These are phyloP conservation scores for Sordariomycetes sp. DNA, from an alignment of 2,329 filamentous ascomycete species.

Conservation along the genomic window DNA sequence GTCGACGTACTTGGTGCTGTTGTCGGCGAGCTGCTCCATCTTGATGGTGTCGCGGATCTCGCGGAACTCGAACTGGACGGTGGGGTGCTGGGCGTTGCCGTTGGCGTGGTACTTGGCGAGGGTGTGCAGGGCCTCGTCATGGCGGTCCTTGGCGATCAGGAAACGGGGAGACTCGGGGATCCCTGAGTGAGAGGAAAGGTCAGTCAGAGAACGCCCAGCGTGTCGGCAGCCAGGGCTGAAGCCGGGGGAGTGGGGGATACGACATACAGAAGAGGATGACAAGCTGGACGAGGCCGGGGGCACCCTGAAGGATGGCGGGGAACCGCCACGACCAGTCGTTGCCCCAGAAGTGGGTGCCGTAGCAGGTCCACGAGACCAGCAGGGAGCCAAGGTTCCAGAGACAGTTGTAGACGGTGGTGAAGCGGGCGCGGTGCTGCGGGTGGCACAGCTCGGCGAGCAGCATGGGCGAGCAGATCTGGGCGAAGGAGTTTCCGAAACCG, in stretches of 20 bases:
- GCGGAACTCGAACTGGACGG: conserved; percentile 54
- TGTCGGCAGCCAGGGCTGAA: not conserved
- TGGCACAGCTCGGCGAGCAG: conserved; percentile 57
- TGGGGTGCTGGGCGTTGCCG: conserved; percentile 44
- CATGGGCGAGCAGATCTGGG: conserved; percentile 53
- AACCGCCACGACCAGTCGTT: conserved; percentile 57
- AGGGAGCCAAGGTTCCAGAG: conserved; percentile 52
- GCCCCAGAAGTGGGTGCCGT: not conserved
- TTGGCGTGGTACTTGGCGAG: conserved; percentile 55
- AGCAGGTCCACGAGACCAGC: conserved; percentile 2
- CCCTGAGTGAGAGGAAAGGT: not conserved
- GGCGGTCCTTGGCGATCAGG: conserved; percentile 51
- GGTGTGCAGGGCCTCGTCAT: conserved; percentile 49
- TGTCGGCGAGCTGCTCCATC: conserved; percentile 40
- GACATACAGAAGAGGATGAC: conserved; percentile 43
- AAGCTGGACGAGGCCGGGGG: conserved; percentile 52
- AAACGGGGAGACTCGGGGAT: conserved; percentile 60
- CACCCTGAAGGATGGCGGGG: conserved; percentile 52
- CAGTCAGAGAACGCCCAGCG: not conserved
- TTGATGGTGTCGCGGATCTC: conserved; percentile 56
- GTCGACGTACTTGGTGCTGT: conserved; percentile 43
- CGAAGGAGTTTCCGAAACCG: conserved; percentile 57
- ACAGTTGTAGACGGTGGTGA: conserved; percentile 59
- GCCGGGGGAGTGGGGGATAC: not conserved
- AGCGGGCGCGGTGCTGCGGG: conserved; percentile 54